Evolutionary conservation across 2,329 filamentous ascomycete genomes (phyloP), one percentile per base, ranked within the genome.

Genomic region (Aspergillus bombycis): DNA sequence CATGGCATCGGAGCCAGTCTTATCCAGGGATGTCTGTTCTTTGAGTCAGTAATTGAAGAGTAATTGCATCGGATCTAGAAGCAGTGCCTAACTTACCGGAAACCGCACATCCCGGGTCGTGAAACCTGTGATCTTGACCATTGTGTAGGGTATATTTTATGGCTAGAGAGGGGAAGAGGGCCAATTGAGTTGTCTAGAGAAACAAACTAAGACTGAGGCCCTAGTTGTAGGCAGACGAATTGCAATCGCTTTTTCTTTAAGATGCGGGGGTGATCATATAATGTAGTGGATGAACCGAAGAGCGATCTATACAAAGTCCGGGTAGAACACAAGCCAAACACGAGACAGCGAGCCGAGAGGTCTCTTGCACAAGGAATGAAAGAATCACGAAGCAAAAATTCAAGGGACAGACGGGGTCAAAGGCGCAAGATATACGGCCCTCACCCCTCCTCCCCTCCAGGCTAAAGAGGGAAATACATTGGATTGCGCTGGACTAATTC

Each of bases 1-100:
- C 94, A 97, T 97, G 74, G 93, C 94, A 86, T 97, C 94, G 10
- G 92, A 96, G 72, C 93, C 93, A n/a, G 93, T 96, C 82, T 94
- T 95, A 81, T 96, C 93, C 65, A 97, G 88, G 46, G 93, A 97
- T n/a, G 93, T 97, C 78, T 87, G 65, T 46, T 26, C 10, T 10
- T 21, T 61, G 36, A 45, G 57, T 62, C 36, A 66, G 28, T 53
- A 48, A 60, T 50, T 32, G 14, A 23, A 30, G 12, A 26, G 36
- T 28, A 8, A 16, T 26, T 26, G 21, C 16, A 19, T 45, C 19
- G 30, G 11, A 54, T 19, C 1, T 21, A 21, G n/a, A 2, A 10
- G 32, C 11, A 12, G 32, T 16, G 19, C 21, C 7, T 26, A 65
- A 73, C 77, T 63, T 79, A 82, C 81, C 50, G 90, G 90, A 77